Evolutionary conservation across 2,329 filamentous ascomycete species (phyloP).

Genomic region (Aspergillus persii): DNA sequence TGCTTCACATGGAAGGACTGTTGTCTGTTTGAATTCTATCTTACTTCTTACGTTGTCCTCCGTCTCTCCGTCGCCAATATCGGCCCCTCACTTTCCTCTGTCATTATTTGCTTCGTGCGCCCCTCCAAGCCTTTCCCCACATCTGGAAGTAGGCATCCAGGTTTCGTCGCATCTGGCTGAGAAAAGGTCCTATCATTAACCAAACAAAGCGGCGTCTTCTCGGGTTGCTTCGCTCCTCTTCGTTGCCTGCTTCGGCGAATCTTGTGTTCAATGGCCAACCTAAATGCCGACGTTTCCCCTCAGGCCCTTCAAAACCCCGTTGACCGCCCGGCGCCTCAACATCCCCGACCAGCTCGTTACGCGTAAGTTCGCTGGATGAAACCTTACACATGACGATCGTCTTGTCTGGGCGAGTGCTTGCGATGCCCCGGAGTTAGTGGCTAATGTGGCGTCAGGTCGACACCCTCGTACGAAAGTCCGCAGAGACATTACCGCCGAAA

Average conservation of each 20-base stretch:
- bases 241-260: neutral
- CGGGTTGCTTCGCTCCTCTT: neutral
- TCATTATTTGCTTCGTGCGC: neutral
- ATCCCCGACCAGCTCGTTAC: conserved; percentile 23
- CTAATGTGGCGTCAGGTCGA: conserved; percentile 45
- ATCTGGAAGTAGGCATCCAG: conserved; percentile 19
- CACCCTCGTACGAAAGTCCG: conserved; percentile 60
- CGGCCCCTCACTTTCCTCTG: neutral
- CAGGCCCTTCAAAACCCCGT: conserved; percentile 16
- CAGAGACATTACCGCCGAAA: conserved; percentile 63
- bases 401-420: neutral
- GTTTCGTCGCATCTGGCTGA: conserved; percentile 8
- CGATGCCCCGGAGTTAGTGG: neutral
- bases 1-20: neutral
- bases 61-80: neutral
- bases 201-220: neutral
- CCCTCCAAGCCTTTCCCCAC: conserved; percentile 20
- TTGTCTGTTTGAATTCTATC: neutral
- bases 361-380: conserved; percentile 21
- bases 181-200: neutral
- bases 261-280: conserved; percentile 23
- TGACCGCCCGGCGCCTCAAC: conserved; percentile 13
- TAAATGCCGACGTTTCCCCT: conserved; percentile 16
- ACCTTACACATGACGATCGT: neutral
- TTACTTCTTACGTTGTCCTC: neutral